Conservation (phyloP, 2,329 filamentous ascomycete species). For the Colletotrichum sp. region DNA sequence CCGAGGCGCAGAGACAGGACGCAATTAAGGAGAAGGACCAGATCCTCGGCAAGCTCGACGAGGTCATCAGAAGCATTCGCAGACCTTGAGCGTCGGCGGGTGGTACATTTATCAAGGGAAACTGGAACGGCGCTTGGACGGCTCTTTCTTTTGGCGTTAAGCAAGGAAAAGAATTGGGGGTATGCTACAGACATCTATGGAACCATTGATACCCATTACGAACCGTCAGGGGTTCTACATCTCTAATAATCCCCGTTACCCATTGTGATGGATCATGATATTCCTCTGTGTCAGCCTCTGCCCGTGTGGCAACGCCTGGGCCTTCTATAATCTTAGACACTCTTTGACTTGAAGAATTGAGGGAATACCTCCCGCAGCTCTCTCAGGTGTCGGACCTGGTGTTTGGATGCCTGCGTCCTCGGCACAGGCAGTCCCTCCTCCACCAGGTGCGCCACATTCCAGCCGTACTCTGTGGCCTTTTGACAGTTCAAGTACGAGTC, state of each 20-base stretch:
- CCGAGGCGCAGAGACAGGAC: constrained; percentile 65
- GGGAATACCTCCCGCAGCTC: constrained; percentile 81
- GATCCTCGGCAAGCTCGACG: constrained; percentile 63
- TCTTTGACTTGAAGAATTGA: constrained; percentile 75
- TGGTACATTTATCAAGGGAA: not conserved
- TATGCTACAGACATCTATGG: constrained; percentile 5
- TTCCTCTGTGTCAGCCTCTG: not conserved
- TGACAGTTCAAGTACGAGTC: constrained; percentile 86
- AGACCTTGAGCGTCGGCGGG: constrained; percentile 49
- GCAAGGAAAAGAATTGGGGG: not conserved
- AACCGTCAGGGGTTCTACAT: not conserved
- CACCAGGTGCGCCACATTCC: constrained; percentile 85
- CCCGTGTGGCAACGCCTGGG: not conserved
- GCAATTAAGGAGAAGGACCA: constrained; percentile 68
- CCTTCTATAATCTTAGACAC: not conserved
- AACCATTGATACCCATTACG: not conserved
- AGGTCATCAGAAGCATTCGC: constrained; percentile 63
- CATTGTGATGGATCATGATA: not conserved
- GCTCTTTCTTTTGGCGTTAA: constrained; percentile 25
- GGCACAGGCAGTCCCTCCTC: constrained; percentile 75
- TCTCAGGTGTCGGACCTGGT: constrained; percentile 76
- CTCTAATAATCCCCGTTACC: not conserved
- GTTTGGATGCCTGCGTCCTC: constrained; percentile 66
- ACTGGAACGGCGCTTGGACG: constrained; percentile 12
- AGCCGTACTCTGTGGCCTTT: constrained; percentile 78